These are phyloP conservation scores for Tarenaya hassleriana DNA, from an alignment of 345 rosid genomes.

Conservation along the genomic window DNA sequence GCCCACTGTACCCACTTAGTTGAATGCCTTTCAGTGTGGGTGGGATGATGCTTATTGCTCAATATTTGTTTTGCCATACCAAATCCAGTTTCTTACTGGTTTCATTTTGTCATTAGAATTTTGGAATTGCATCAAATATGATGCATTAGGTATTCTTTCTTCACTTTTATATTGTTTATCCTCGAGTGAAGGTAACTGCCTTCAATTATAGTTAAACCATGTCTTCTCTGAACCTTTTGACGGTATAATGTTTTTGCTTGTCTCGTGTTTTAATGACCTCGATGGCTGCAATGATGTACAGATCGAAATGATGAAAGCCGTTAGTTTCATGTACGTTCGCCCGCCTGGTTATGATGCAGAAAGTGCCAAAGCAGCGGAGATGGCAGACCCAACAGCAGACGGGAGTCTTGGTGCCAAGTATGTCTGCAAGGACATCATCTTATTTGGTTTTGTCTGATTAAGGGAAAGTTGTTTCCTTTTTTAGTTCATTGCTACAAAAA, in stretches of 20 bases:
- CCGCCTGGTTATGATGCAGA: constrained; percentile 95
- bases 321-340: constrained; percentile 94
- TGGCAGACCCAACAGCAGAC: constrained; percentile 23
- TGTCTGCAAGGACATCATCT: constrained; percentile 6
- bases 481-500: neutral
- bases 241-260: neutral
- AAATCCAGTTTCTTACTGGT: no score
- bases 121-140: no score
- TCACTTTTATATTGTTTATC: no score
- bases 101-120: no score
- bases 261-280: constrained; percentile 7
- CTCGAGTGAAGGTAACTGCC: no score
- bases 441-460: constrained; percentile 4
- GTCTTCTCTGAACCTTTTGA: neutral
- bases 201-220: no score
- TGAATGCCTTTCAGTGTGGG: no score
- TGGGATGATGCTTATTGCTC: no score
- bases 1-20: no score
- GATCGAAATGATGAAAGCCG: constrained; percentile 93
- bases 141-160: no score
- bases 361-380: constrained; percentile 95
- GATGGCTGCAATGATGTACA: constrained; percentile 22
- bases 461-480: neutral
- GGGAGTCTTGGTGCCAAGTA: constrained; percentile 40
- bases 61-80: no score